A percentile compares a stretch with the other conserved stretches of the same genome.
Conservation (phyloP, 805 yeast genomes). For the Metschnikowia noctiluminum region DNA sequence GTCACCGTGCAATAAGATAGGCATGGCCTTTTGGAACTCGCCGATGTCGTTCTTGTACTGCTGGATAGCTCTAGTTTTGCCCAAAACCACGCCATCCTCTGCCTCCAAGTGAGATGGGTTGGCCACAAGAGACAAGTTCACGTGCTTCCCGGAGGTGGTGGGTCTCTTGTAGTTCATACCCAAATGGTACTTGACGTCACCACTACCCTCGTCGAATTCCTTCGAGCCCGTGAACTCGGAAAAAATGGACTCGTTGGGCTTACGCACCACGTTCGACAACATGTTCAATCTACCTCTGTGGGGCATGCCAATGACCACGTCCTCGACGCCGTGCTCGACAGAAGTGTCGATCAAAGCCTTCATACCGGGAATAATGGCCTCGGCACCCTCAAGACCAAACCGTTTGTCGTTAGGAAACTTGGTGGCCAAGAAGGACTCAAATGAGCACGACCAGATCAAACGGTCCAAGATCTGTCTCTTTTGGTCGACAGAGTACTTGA, state of each 20-base stretch:
- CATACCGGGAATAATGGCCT: conserved; percentile 93
- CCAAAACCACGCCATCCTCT: conserved; percentile 97
- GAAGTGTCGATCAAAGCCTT: conserved; percentile 92
- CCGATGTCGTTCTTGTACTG: conserved; percentile 87
- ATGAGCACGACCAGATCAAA: conserved; percentile 92
- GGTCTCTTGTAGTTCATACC: conserved; percentile 99
- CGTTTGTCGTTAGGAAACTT: conserved; percentile 98
- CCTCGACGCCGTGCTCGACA: conserved; percentile 90
- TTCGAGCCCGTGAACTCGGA: conserved; percentile 92
- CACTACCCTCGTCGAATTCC: conserved; percentile 92
- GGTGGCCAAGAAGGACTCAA: conserved; percentile 87
- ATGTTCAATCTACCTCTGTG: conserved; percentile 99
- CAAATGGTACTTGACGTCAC: conserved; percentile 98
- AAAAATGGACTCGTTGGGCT: conserved; percentile 96
- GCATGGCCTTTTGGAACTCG: conserved; percentile 79
- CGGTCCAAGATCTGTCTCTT: conserved; percentile 96
- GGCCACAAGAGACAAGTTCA: conserved; percentile 93
- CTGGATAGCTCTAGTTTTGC: conserved; percentile 95
- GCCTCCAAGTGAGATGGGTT: conserved; percentile 99
- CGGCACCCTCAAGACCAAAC: conserved; percentile 98
- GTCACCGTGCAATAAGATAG: conserved; percentile 95
- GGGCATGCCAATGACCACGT: conserved; percentile 98
- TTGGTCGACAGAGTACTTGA: conserved; percentile 77
- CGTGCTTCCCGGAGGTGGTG: conserved; percentile 96
- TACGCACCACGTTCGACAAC: conserved; percentile 96